phyloP scores from a whole-genome alignment of 352 stramenopile genomes.

The Phytopythium kandeliae region DNA sequence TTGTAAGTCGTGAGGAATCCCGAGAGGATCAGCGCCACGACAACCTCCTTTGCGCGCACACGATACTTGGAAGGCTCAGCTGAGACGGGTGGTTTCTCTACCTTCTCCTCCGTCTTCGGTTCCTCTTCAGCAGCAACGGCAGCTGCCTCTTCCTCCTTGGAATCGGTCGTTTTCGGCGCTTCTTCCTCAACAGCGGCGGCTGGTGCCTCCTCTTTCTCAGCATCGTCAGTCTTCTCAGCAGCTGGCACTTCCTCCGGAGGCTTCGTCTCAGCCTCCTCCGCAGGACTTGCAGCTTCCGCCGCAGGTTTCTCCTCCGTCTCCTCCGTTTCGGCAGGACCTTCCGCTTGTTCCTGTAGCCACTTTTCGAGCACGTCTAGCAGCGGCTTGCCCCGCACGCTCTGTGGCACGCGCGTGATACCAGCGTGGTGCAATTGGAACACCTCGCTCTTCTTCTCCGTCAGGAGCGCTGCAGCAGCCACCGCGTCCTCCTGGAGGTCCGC shows the following conservation, averaged over 20 bases:
- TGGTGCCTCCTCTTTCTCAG: conserved; percentile 1
- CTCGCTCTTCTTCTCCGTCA: conserved; percentile 38
- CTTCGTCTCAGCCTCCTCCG: conserved; percentile 5
- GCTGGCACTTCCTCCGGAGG: conserved; percentile 13
- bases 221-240: conserved; percentile 2
- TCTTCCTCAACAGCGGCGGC: no score
- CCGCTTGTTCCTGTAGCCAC: conserved; percentile 26
- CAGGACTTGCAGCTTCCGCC: neutral
- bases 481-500: conserved; percentile 26
- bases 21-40: conserved; percentile 24
- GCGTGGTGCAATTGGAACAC: conserved; percentile 34
- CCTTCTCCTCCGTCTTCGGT: conserved; percentile 15
- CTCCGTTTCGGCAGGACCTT: conserved; percentile 6
- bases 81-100: neutral
- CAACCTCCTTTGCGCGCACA: conserved; percentile 30
- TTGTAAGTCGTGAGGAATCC: conserved; percentile 38
- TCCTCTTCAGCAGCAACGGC: conserved; percentile 3
- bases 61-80: conserved; percentile 16
- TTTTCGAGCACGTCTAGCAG: conserved; percentile 38
- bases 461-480: conserved; percentile 19
- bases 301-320: no score
- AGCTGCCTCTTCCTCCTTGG: no score
- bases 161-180: no score
- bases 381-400: conserved; percentile 36
- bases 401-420: conserved; percentile 29